A percentile compares a stretch with the other conserved stretches of the same genome.
Evolutionary conservation across 2,329 filamentous ascomycete genomes (phyloP).

Genomic region (Lecanosticta acicola): DNA sequence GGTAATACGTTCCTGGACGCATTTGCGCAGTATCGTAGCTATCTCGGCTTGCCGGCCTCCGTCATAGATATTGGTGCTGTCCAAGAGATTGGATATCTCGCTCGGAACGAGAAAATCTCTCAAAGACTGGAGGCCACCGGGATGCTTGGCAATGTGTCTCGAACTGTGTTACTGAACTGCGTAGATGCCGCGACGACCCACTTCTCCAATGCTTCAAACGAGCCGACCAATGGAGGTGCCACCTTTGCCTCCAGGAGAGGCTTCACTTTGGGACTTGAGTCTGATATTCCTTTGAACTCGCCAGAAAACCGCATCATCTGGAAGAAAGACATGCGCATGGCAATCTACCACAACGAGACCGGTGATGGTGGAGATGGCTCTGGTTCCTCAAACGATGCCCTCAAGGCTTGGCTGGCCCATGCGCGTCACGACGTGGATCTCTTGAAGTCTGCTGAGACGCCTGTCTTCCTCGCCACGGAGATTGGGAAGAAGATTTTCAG

Average conservation of each 20-base stretch:
- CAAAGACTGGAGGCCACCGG: too few species aligned
- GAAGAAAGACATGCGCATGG: not conserved
- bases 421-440: too few species aligned
- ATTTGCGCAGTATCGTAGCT: conserved; percentile 35
- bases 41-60: conserved; percentile 40
- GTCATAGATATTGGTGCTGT: conserved; percentile 52
- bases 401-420: too few species aligned
- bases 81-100: conserved; percentile 37
- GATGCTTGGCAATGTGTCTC: not conserved
- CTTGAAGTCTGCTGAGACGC: too few species aligned
- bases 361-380: too few species aligned
- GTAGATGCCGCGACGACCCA: not conserved
- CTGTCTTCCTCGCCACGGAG: conserved; percentile 1
- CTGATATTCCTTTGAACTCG: not conserved
- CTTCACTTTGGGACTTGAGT: not conserved
- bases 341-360: not conserved
- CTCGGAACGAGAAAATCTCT: not conserved
- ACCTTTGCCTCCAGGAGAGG: not conserved
- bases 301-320: not conserved
- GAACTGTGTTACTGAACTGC: not conserved
- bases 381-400: too few species aligned
- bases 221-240: not conserved
- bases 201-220: not conserved
- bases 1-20: conserved; percentile 35
- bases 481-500: conserved; percentile 3